Base-by-base conservation (phyloP, 2,329 filamentous ascomycete genomes). In the Penicillium sclerotigenum region DNA sequence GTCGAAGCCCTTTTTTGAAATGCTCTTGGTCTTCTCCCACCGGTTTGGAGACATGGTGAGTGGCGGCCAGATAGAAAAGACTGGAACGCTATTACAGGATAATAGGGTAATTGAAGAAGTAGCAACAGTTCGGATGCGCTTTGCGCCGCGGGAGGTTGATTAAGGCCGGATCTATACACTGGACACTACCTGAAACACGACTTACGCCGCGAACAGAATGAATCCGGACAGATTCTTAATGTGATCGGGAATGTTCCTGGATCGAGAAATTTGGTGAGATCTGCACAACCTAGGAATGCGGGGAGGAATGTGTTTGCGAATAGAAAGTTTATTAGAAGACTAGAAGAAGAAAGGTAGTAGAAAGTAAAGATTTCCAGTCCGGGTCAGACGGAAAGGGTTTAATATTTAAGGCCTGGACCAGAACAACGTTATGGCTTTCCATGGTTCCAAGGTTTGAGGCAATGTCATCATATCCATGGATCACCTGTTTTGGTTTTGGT, bases 1-100 rank as follows among this genome's bases (percentile, higher is more conserved):
- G 73, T 91, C 87, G 72, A 90, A 90, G 59, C 87, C 86, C 57
- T 83, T 83, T 70, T 89, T 82, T 62, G 73, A 73, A 56, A 75
- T 75, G 7, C 74, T 73, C 59, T 80, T 81, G 22, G 81, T 80
- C 63, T 81, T 81, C 60, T 78, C 72, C 73, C 77, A 78, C 18
- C 89, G 77, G 43, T 84, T 83, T 71, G 90, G 65, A 52, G 71
- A 54, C 73, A 75, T 76, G 52, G 58, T 59, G 67, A 20, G n/a
- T 37, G 13, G 8, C 24, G 45, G 20, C 40, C 49, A 52, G 50
- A 10, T 14, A 28, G 24, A 22, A 9, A 29, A 22, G 31, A 28
- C 4, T 33, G 31, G 11, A 40, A 40, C 2, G 29, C 40, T 20
- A 42, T 49, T 40, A 10, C 7, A 28, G 11, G 26, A 34, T 34